Evolutionary conservation across 306 rosid species (phyloP).

Genomic region (Prunus campanulata): DNA sequence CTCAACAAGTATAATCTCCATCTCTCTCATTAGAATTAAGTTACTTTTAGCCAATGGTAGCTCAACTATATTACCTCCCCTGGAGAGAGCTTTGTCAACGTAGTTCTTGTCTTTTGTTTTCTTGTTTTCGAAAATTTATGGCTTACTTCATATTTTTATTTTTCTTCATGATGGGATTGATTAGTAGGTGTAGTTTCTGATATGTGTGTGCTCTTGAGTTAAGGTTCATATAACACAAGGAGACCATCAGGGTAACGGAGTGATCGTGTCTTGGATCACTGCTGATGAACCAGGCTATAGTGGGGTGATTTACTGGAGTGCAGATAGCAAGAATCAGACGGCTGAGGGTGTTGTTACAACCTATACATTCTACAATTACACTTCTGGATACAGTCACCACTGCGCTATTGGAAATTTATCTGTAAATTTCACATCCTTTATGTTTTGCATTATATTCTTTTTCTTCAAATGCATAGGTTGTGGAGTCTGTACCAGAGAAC

Average conservation of each 20-base stretch:
- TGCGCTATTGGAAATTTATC: conserved; percentile 30
- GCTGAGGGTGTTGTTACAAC: conserved; percentile 31
- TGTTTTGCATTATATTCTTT: not conserved
- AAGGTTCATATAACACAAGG: conserved; percentile 79
- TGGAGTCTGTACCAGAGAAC: not conserved
- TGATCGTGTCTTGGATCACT: conserved; percentile 66
- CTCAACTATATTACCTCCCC: too few species aligned
- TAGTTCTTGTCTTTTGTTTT: not conserved
- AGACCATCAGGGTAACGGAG: conserved; percentile 53
- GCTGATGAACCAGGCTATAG: conserved; percentile 50
- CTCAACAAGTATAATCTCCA: conserved; percentile 46
- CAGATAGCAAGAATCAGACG: conserved; percentile 22
- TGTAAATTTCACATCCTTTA: conserved; percentile 15
- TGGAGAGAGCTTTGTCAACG: not conserved
- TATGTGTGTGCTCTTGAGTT: conserved; percentile 17
- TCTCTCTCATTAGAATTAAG: not conserved
- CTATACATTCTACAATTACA: conserved; percentile 52
- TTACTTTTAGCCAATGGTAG: not conserved
- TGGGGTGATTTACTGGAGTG: conserved; percentile 48
- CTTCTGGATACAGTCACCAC: conserved; percentile 62
- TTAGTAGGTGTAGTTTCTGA: not conserved
- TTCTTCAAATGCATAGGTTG: not conserved
- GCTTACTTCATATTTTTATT: not conserved
- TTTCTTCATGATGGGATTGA: not conserved
- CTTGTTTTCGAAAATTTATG: not conserved